Conservation (phyloP, 1,284 basidiomycete species). For the Tilletia setariae region DNA sequence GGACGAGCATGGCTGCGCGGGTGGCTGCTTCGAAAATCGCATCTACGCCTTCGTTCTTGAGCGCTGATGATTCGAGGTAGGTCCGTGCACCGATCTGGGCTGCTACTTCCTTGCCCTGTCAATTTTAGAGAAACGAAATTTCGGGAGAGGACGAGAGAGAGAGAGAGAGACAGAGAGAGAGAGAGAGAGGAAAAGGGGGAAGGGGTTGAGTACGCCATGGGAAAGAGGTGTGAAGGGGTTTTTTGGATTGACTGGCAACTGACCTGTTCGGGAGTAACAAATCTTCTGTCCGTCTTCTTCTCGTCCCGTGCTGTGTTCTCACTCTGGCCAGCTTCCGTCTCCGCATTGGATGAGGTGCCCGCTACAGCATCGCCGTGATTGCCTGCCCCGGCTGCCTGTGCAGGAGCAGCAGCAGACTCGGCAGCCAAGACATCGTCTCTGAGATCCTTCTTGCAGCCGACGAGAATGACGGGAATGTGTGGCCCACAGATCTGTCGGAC, state of each 20-base stretch:
- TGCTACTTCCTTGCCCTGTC: slow-evolving; percentile 53
- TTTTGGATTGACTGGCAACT: too few relatives aligned
- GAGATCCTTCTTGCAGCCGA: slow-evolving; percentile 78
- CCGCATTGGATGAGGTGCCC: too few relatives aligned
- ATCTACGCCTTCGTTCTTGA: slow-evolving; percentile 49
- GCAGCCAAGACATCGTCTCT: slow-evolving; percentile 59
- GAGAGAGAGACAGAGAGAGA: neutral
- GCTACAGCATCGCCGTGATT: too few relatives aligned
- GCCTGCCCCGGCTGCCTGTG: too few relatives aligned
- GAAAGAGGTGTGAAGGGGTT: neutral
- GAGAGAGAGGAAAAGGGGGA: neutral
- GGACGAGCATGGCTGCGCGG: slow-evolving; percentile 44
- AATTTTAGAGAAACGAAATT: slow-evolving; percentile 54
- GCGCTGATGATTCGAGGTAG: slow-evolving; percentile 46
- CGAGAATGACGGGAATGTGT: slow-evolving; percentile 78
- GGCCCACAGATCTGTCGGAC: slow-evolving; percentile 55
- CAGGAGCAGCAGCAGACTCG: neutral
- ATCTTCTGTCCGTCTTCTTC: slow-evolving; percentile 12
- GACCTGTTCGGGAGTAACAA: slow-evolving; percentile 20
- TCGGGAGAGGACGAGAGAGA: slow-evolving; percentile 13
- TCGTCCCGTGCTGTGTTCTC: neutral
- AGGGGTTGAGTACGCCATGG: neutral
- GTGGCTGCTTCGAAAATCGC: slow-evolving; percentile 48
- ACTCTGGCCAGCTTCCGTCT: slow-evolving; percentile 21
- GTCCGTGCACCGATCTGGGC: slow-evolving; percentile 62